A percentile compares a stretch with the other conserved stretches of the same genome.
Evolutionary conservation across 805 yeast species (phyloP).

Genomic region (Starmera amethionina): DNA sequence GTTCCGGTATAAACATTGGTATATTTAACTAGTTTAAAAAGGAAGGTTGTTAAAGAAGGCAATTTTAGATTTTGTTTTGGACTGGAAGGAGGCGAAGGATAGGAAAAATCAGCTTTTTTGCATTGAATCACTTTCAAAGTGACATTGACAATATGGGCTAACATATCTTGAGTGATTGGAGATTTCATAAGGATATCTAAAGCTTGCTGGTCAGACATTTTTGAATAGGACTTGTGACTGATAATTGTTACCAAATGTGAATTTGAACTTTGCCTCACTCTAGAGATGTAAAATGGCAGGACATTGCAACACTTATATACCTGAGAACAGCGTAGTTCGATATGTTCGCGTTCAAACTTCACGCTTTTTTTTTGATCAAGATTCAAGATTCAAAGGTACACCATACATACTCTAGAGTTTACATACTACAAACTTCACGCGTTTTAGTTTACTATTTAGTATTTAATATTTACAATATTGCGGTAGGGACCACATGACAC

Average conservation of each 20-base stretch:
- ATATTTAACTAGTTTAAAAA: slow-evolving; percentile 59
- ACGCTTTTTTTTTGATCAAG: no score
- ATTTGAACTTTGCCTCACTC: neutral
- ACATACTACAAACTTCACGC: no score
- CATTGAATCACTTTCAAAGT: slow-evolving; percentile 64
- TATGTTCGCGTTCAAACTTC: no score
- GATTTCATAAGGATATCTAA: slow-evolving; percentile 47
- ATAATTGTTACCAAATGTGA: neutral
- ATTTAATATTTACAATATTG: no score
- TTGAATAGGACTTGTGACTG: neutral
- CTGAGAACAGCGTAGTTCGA: no score
- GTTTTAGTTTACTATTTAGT: no score
- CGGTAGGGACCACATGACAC: no score
- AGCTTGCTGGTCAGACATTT: slow-evolving; percentile 44
- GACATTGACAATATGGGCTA: slow-evolving; percentile 54
- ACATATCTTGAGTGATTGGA: slow-evolving; percentile 69
- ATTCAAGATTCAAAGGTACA: no score
- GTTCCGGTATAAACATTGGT: slow-evolving; percentile 79
- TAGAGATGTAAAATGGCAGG: no score
- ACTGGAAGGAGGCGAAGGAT: slow-evolving; percentile 26
- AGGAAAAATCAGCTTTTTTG: slow-evolving; percentile 23
- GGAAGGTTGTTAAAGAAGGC: slow-evolving; percentile 69
- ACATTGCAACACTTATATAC: no score
- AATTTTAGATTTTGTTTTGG: slow-evolving; percentile 13
- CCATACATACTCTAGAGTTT: no score